Evolutionary conservation across 2,329 filamentous ascomycete genomes (phyloP).

Genomic region (Ustulina deusta): DNA sequence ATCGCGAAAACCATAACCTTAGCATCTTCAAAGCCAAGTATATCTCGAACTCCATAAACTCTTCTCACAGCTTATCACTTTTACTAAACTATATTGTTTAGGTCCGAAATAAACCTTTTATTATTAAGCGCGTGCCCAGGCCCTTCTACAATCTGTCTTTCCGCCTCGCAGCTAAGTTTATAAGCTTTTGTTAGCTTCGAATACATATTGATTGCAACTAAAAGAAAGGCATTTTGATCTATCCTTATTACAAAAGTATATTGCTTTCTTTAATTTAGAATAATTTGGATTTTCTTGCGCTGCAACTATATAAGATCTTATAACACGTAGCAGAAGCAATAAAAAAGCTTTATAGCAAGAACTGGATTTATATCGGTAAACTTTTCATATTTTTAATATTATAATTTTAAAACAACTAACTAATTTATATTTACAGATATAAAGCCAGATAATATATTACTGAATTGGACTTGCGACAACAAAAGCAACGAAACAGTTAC

Average conservation of each 20-base stretch:
- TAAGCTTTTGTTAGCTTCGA: slow-evolving; percentile 50
- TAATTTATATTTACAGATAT: slow-evolving; percentile 50
- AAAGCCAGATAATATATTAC: slow-evolving; percentile 55
- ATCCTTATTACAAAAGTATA: slow-evolving; percentile 52
- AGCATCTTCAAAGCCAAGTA: slow-evolving; percentile 54
- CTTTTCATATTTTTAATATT: slow-evolving; percentile 36
- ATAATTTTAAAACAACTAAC: slow-evolving; percentile 42
- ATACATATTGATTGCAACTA: slow-evolving; percentile 53
- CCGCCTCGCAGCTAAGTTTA: slow-evolving; percentile 51
- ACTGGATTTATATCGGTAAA: slow-evolving; percentile 54
- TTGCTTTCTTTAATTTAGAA: slow-evolving; percentile 52
- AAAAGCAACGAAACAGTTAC: slow-evolving; percentile 51
- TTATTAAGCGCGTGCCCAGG: slow-evolving; percentile 51
- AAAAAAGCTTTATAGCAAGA: slow-evolving; percentile 53
- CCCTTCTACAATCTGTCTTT: slow-evolving; percentile 50
- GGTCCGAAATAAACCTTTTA: slow-evolving; percentile 50
- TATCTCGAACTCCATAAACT: slow-evolving; percentile 43
- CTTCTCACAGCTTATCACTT: slow-evolving; percentile 27
- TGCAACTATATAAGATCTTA: slow-evolving; percentile 52
- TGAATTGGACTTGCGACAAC: slow-evolving; percentile 52
- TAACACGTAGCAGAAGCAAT: slow-evolving; percentile 51
- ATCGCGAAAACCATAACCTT: slow-evolving; percentile 40
- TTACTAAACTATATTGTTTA: slow-evolving; percentile 42
- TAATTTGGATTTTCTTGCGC: slow-evolving; percentile 48
- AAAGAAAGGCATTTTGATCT: slow-evolving; percentile 52